Evolutionary conservation across 2,329 filamentous ascomycete species (phyloP).

Genomic region (Dactylellina sp.): DNA sequence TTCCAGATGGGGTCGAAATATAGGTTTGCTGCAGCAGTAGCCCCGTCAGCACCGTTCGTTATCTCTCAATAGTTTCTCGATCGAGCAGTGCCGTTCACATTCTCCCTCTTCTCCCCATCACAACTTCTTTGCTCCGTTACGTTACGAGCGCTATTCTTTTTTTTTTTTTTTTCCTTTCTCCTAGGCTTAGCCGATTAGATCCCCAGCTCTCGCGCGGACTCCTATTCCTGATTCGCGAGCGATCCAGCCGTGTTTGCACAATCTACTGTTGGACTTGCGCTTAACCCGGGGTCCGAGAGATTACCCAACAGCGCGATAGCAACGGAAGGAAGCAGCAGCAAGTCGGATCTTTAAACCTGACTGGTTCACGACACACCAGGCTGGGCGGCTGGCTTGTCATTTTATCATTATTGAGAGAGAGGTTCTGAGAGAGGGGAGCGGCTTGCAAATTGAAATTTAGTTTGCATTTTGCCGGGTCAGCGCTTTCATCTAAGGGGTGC

Average conservation of each 20-base stretch:
- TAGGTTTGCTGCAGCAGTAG: conserved; percentile 42
- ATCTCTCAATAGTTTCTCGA: conserved; percentile 56
- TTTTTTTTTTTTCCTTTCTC: conserved; percentile 29
- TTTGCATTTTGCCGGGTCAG: conserved; percentile 56
- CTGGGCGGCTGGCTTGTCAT: conserved; percentile 48
- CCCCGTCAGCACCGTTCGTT: conserved; percentile 36
- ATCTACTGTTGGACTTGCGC: conserved; percentile 28
- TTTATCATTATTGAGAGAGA: too few species aligned
- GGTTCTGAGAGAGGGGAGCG: conserved; percentile 18
- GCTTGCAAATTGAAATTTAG: conserved; percentile 35
- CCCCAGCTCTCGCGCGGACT: conserved; percentile 23
- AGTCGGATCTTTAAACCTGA: conserved; percentile 32
- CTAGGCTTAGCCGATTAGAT: conserved; percentile 45
- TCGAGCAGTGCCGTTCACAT: conserved; percentile 38
- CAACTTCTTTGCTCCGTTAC: conserved; percentile 20
- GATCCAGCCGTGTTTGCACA: conserved; percentile 48
- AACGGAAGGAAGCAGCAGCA: conserved; percentile 47
- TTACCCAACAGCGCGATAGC: conserved; percentile 34
- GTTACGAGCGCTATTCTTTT: conserved; percentile 4
- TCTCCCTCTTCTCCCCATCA: conserved; percentile 32
- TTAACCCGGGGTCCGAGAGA: conserved; percentile 18
- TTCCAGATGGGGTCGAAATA: conserved; percentile 52
- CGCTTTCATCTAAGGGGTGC: conserved; percentile 35
- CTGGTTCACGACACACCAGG: conserved; percentile 44
- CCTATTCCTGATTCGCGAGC: conserved; percentile 36